Conservation (phyloP, 2,329 filamentous ascomycete species). For the Verticillium zaregamsianum region DNA sequence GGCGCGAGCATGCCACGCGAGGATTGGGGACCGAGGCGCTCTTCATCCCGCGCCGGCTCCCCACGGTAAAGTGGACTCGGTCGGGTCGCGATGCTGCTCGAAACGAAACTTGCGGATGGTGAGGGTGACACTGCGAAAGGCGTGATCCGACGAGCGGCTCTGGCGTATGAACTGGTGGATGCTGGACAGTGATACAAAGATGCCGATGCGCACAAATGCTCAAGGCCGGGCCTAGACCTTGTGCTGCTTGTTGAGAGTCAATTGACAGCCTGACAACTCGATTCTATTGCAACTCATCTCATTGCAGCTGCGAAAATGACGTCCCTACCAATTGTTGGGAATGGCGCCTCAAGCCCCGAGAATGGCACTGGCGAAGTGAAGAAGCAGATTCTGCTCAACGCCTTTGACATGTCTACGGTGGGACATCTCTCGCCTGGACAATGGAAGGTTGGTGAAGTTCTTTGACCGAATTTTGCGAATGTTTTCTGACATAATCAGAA, state of each 20-base stretch:
- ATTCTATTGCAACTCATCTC: background rate
- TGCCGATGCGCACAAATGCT: background rate
- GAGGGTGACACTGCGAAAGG: background rate
- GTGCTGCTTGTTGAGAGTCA: too few species aligned
- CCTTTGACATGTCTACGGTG: constrained; percentile 62
- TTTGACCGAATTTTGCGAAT: background rate
- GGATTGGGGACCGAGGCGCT: constrained; percentile 4
- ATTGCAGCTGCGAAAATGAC: background rate
- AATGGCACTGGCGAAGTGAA: constrained; percentile 1
- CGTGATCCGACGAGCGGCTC: background rate
- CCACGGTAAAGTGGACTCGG: background rate
- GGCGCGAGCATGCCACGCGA: constrained; percentile 8
- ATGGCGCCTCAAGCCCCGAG: background rate
- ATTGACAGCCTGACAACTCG: too few species aligned
- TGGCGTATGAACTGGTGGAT: background rate
- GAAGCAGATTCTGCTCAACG: constrained; percentile 52
- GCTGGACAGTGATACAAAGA: background rate
- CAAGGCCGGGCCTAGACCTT: background rate
- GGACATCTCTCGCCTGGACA: constrained; percentile 62
- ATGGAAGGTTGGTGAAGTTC: constrained; percentile 51
- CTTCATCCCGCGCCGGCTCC: constrained; percentile 9
- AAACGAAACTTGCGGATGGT: background rate
- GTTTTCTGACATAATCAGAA: constrained; percentile 35
- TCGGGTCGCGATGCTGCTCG: background rate
- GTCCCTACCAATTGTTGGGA: constrained; percentile 3